These are phyloP conservation scores for Alternaria burnsii DNA, from an alignment of 2,329 filamentous ascomycete species.

Conservation along the genomic window DNA sequence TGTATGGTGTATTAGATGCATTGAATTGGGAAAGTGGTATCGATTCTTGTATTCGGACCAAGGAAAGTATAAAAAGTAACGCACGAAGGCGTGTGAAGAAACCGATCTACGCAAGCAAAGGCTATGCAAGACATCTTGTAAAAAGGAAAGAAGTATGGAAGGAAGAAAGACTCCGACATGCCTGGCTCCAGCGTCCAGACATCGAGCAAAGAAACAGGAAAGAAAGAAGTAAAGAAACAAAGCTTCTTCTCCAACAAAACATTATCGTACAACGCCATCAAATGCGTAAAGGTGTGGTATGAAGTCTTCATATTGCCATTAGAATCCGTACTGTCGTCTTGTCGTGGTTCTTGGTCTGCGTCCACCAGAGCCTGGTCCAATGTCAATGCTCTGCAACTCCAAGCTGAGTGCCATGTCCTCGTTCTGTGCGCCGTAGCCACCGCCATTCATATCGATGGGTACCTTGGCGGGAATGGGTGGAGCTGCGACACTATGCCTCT, in stretches of 20 bases:
- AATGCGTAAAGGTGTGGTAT: constrained; percentile 1
- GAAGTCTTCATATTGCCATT: constrained; percentile 3
- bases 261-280: constrained; percentile 16
- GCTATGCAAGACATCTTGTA: not conserved
- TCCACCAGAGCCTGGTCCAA: constrained; percentile 47
- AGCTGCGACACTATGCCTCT: constrained; percentile 32
- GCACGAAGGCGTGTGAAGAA: not conserved
- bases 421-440: constrained; percentile 14
- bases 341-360: constrained; percentile 21
- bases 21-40: not conserved
- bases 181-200: constrained; percentile 8
- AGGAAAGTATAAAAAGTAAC: not conserved
- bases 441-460: constrained; percentile 55
- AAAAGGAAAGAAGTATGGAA: not conserved
- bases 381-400: constrained; percentile 68
- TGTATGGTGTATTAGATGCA: not conserved
- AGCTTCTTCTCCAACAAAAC: not conserved
- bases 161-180: constrained; percentile 11
- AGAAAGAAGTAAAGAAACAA: not conserved
- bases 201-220: constrained; percentile 8
- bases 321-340: constrained; percentile 26
- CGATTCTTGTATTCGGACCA: not conserved
- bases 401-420: constrained; percentile 68
- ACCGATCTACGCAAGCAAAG: not conserved
- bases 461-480: constrained; percentile 77